Base-by-base conservation (phyloP, 192 early-diverging fungal species). In the Phycomyces blakesleeanus region DNA sequence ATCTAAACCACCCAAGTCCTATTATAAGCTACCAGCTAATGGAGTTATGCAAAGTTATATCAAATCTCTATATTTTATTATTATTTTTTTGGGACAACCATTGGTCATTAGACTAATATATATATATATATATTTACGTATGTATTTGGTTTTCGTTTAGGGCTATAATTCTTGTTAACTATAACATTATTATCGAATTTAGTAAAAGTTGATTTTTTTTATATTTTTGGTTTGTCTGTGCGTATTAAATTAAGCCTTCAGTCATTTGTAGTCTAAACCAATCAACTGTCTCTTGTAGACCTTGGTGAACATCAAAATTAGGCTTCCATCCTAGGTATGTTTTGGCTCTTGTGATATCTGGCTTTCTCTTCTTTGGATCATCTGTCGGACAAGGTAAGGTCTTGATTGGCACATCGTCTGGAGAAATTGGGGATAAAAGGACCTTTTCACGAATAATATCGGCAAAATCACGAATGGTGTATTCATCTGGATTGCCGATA, bases 401-500 rank as follows among this genome's bases (percentile, higher is more conserved):
- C 50, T 80, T 79, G 53, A 92, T 90, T 15, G 41, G 39, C 0
- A 68, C 66, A 34, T 34, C 29, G 29, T n/a, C n/a, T 5, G 52
- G 49, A 8, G 62, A 55, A 20, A 64, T n/a, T 11, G 63, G 52
- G 29, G 29, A 34, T 34, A 7, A 7, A 11, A 77, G 55, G 37
- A 92, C 86, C 58, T 83, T 80, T 42, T 83, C 74, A 40, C 83
- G 68, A 62, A 93, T 87, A 58, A 89, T 79, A 55, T 90, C 84
- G 9, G 91, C 91, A 82, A 93, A 91, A n/a, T 91, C 78, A 14
- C 64, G 65, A 55, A 93, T 92, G 4, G 90, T 90, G 67, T 83
- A 93, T 67, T 93, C 91, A 41, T 92, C 88, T 16, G 91, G 89
- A 55, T 93, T 93, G 16, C 91, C 91, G n/a, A 93, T 15, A 69